Conservation (phyloP, 2,329 filamentous ascomycete genomes). For the Ceratocystis huliohia region DNA sequence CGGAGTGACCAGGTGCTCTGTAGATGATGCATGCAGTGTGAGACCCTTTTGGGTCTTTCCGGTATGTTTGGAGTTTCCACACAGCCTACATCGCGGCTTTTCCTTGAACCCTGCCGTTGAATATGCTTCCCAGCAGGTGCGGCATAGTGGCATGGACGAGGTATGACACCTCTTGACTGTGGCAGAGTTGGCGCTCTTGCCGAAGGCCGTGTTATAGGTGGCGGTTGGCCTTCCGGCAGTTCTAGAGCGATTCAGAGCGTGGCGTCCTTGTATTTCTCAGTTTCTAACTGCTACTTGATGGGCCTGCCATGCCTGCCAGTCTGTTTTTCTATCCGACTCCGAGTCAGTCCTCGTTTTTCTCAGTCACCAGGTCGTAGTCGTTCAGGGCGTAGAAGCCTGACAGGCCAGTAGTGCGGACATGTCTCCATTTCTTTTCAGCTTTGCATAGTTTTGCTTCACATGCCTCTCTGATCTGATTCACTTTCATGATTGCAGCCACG, state of each 20-base stretch:
- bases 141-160: background rate
- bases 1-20: background rate
- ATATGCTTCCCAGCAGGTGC: background rate
- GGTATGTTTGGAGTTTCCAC: background rate
- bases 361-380: background rate
- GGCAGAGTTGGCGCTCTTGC: background rate
- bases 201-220: background rate
- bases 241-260: background rate
- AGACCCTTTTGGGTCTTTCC: background rate
- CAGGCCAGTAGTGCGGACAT: background rate
- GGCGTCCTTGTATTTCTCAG: background rate
- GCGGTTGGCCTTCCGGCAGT: background rate
- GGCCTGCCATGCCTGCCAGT: background rate
- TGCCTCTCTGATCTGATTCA: background rate
- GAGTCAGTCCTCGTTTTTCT: background rate
- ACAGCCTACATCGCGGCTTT: background rate
- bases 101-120: background rate
- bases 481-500: background rate
- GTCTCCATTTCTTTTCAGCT: fast-evolving
- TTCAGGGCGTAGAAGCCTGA: background rate
- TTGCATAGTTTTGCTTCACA: background rate
- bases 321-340: background rate
- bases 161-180: background rate
- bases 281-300: background rate
- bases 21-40: background rate